Evolutionary conservation across 805 yeast genomes (phyloP).

Genomic region (Kazachstania psychrophila): DNA sequence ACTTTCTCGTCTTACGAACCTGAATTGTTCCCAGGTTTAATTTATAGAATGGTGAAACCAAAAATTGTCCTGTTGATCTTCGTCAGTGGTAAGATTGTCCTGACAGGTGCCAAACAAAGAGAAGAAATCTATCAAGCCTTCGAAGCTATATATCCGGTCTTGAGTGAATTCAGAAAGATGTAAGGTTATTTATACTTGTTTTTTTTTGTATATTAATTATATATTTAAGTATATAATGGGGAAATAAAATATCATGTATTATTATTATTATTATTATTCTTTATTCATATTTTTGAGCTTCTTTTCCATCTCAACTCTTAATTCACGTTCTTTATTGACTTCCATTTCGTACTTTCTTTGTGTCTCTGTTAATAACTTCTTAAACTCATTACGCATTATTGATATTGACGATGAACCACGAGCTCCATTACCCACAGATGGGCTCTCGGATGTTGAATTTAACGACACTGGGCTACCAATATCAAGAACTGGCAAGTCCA

Average conservation of each 20-base stretch:
- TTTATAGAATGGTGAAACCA: constrained; percentile 99
- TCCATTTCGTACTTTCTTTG: constrained; percentile 55
- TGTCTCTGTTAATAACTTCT: constrained; percentile 50
- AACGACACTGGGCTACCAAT: background rate
- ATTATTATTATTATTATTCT: background rate
- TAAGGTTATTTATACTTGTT: constrained; percentile 10
- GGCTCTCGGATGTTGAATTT: constrained; percentile 1
- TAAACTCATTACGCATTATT: constrained; percentile 59
- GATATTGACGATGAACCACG: constrained; percentile 36
- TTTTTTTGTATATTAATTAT: background rate
- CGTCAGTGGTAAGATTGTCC: constrained; percentile 93
- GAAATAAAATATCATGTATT: background rate
- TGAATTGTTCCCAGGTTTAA: constrained; percentile 93
- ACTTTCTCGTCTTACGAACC: constrained; percentile 98
- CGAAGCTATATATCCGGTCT: constrained; percentile 95
- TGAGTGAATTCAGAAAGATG: constrained; percentile 90
- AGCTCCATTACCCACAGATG: background rate
- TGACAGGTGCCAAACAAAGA: constrained; percentile 98
- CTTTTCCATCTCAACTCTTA: constrained; percentile 38
- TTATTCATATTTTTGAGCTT: constrained; percentile 25
- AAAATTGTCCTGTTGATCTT: constrained; percentile 91
- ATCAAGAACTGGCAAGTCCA: background rate
- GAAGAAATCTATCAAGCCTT: constrained; percentile 98
- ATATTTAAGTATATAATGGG: background rate
- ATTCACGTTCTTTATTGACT: constrained; percentile 45